Evolutionary conservation across 345 rosid genomes (phyloP), one percentile per base, ranked within the genome.

Genomic region (Gossypium anomalum): DNA sequence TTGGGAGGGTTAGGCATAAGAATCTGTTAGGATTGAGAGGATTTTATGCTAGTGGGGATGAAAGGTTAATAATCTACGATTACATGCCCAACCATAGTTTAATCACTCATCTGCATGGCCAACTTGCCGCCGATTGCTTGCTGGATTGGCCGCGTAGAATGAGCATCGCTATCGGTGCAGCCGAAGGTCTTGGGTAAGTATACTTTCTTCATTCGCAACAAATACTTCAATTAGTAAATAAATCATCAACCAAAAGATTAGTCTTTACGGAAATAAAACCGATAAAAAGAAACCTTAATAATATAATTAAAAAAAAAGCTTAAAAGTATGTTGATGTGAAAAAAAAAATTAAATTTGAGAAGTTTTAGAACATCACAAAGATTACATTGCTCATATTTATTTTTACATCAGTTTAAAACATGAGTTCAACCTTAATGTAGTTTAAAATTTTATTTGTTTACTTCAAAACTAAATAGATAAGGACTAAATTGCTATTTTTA

Each of bases 21-120:
- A 90, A 90, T 56, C 71, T 90, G 82, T 59, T 88, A 45, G 87
- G 90, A 4, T 76, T 90, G 57, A 84, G 90, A 71, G 92, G 94
- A 57, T 90, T 88, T 79, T 88, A 87, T 48, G 92, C 86, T 1
- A 89, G 92, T 1, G 88, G 86, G 2, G 88, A 90, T 4, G 92
- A 88, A 75, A 84, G 92, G 76, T 81, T 90, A 63, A 90, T 90
- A 47, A 89, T 90, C 38, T 87, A 88, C 34, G 92, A 90, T 76
- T 90, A 84, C 84, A 88, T 88, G 92, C 90, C 90, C 43, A 86
- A 90, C 76, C 92, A 87, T 41, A 85, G 92, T 84, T 82, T 90
- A 62, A 71, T 77, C 76, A 80, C 87, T 71, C 94, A 90, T 71
- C 82, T 90, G 43, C 92, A 90, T n/a, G 94, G 90, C 65, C 86